These are phyloP conservation scores for Lepidium aucheri DNA, from an alignment of 345 rosid species.

Conservation along the genomic window DNA sequence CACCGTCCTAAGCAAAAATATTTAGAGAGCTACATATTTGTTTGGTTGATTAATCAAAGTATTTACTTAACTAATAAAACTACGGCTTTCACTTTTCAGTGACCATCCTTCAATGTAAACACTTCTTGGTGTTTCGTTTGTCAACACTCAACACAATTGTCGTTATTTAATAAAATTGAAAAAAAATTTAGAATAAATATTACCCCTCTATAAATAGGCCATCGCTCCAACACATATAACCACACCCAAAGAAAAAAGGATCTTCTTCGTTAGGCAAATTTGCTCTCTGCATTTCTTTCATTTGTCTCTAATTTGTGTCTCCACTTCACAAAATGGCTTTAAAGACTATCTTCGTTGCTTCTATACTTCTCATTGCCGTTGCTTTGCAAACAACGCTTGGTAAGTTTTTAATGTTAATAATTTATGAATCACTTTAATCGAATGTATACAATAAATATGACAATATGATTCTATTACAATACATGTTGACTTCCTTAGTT, in stretches of 20 bases:
- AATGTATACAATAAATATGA: neutral
- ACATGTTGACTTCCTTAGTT: neutral
- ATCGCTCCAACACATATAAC: neutral
- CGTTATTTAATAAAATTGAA: neutral
- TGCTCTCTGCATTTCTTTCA: neutral
- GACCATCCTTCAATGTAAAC: neutral
- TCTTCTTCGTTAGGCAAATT: neutral
- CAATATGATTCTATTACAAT: neutral
- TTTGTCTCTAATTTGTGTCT: neutral
- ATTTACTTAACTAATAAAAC: neutral
- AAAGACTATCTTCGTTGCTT: neutral
- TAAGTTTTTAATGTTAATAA: neutral
- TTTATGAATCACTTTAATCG: neutral
- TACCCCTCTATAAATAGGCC: slow-evolving; percentile 12
- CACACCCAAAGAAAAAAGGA: neutral
- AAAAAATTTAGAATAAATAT: neutral
- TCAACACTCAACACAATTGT: neutral
- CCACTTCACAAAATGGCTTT: slow-evolving; percentile 15
- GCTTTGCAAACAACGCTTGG: slow-evolving; percentile 15
- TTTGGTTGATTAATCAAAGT: neutral
- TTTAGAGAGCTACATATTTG: neutral
- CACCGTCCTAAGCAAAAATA: neutral
- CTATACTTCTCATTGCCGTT: slow-evolving; percentile 9
- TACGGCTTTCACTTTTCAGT: slow-evolving; percentile 12
- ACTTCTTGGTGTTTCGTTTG: neutral